Evolutionary conservation across 345 rosid species (phyloP).

Genomic region (Dipteronia dyeriana): DNA sequence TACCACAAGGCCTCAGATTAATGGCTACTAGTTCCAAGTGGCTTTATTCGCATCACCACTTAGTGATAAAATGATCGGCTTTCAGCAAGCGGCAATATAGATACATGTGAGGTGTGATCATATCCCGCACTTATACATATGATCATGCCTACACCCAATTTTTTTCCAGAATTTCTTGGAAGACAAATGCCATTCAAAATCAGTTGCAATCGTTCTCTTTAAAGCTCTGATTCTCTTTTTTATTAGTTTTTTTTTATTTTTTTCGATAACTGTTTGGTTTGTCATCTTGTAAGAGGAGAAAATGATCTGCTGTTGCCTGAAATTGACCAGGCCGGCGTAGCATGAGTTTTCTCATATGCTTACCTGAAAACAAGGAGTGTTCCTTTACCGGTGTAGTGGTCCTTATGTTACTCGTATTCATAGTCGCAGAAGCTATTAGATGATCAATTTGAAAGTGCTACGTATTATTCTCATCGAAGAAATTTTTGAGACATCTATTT

Average conservation of each 20-base stretch:
- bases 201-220: conserved; percentile 6
- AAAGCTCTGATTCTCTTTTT: not conserved
- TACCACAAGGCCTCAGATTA: conserved; percentile 52
- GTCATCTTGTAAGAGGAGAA: conserved; percentile 7
- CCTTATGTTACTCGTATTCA: not conserved
- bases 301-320: conserved; percentile 10
- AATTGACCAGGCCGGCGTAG: not conserved
- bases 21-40: conserved; percentile 52
- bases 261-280: conserved; percentile 1
- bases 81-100: not conserved
- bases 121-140: not conserved
- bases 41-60: not conserved
- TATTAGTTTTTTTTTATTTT: too few relatives aligned
- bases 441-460: not conserved
- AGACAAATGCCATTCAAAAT: conserved; percentile 15
- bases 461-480: not conserved
- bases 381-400: not conserved
- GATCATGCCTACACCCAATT: not conserved
- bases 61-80: not conserved
- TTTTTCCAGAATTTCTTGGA: conserved; percentile 9
- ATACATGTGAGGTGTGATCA: not conserved
- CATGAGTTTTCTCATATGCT: not conserved
- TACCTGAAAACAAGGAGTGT: not conserved
- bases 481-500: not conserved
- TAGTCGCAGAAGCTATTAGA: not conserved